Base-by-base conservation (phyloP, 1,284 basidiomycete genomes). In the Inonotus hispidus region DNA sequence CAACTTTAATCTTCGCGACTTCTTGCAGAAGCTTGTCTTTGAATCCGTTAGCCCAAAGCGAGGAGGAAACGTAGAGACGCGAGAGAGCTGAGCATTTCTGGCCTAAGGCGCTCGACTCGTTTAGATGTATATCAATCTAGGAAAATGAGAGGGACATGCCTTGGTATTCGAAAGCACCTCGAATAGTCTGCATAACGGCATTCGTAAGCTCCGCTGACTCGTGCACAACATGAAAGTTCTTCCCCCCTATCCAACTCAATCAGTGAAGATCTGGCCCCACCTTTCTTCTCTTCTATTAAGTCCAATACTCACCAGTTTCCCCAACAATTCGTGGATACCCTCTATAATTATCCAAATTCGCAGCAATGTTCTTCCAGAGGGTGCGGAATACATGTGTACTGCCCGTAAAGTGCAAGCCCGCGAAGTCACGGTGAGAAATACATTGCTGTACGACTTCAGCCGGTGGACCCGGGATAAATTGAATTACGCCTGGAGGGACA, bases 1-100 rank as follows among this genome's bases (percentile, higher is more conserved):
- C 96, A 65, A 97, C 83, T 69, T 86, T 92, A 73, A 99, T 94
- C 75, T 88, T 89, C 25, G 85, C 81, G 58, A 89, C 82, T 73
- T 96, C 89, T 39, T 77, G 71, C 63, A 93, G 75, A 53, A 98
- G 77, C 71, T 84, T 81, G 53, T 92, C 85, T 74, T 91, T 92
- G 82, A 98, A 98, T 50, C 92, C 93, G 53, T 77, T 79, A 60
- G 87, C 80, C 97, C 96, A 99, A 55, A 93, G 72, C 2, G 91
- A 92, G 49, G 83, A 78, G 46, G 97, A 87, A 14, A 99, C 92
- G 75, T 99, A 99, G 45, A 93, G 73, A 55, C 96, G 83, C 4
- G 94, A 95, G 32, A 97, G 82, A 0, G 97, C 96, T 37, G 93
- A 96, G 75, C 96, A 99, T 77, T 99, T 99, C 73, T 99, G 97